Percentiles rank a stretch among this genome's conserved stretches.
phyloP scores from a whole-genome alignment of 176 grass and related monocot genomes.

The Paspalum notatum region DNA sequence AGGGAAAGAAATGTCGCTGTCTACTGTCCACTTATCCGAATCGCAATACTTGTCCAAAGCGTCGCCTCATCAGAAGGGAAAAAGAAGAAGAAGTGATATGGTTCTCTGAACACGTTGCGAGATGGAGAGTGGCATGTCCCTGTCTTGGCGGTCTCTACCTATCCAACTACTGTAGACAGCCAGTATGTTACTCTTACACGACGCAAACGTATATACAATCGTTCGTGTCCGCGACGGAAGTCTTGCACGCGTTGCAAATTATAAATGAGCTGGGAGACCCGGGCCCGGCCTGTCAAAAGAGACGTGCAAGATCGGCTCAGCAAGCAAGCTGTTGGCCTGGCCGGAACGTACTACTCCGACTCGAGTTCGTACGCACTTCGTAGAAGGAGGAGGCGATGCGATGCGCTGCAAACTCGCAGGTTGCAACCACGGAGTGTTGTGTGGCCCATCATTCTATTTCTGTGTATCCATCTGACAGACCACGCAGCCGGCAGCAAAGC shows the following conservation, averaged over 20 bases:
- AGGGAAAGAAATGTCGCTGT: neutral
- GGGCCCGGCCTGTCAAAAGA: neutral
- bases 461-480: no score
- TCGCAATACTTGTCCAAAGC: neutral
- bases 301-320: neutral
- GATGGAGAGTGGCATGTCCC: neutral
- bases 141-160: neutral
- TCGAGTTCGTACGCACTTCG: no score
- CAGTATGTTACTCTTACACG: neutral
- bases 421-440: no score
- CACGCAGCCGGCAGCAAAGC: no score
- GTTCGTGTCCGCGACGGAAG: neutral
- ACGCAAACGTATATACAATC: constrained; percentile 12
- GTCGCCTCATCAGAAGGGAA: neutral
- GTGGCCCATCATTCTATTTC: no score
- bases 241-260: neutral
- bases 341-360: neutral
- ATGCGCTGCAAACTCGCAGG: no score
- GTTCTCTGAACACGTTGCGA: neutral
- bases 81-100: neutral
- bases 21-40: neutral
- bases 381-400: no score
- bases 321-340: neutral
- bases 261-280: neutral
- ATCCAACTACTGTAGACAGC: neutral